Conservation (phyloP, 2,329 filamentous ascomycete genomes). For the Aspergillus calidoustus region DNA sequence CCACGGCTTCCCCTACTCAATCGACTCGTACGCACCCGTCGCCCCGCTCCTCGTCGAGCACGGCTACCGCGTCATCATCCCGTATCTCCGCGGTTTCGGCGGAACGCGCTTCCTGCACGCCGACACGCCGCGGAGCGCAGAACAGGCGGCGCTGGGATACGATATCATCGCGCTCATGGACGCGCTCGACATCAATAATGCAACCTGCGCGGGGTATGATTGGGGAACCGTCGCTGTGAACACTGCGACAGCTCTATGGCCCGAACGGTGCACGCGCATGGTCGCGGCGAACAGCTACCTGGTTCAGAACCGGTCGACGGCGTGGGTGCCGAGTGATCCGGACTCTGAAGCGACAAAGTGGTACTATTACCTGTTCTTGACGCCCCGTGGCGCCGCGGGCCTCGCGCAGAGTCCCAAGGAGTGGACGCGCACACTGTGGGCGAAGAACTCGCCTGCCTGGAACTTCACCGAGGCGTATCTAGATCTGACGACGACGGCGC, state of each 20-base stretch:
- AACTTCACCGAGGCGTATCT: conserved; percentile 9
- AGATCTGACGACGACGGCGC: neutral
- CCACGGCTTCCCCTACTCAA: conserved; percentile 9
- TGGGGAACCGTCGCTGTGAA: conserved; percentile 5
- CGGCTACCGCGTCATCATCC: conserved; percentile 4
- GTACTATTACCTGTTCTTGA: conserved; percentile 11
- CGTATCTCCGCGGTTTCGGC: conserved; percentile 1
- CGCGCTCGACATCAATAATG: neutral
- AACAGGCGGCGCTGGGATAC: conserved; percentile 4
- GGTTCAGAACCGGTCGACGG: conserved; percentile 7
- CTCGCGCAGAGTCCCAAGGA: neutral
- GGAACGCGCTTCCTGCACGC: conserved; percentile 1
- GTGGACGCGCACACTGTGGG: neutral
- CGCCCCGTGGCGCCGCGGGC: neutral
- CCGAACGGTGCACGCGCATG: conserved; percentile 9
- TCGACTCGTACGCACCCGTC: conserved; percentile 5
- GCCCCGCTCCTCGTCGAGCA: conserved; percentile 6
- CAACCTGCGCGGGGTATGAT: conserved; percentile 8
- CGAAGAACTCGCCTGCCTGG: conserved; percentile 3
- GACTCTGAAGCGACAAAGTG: neutral
- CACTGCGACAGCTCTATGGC: neutral
- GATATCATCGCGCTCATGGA: conserved; percentile 9
- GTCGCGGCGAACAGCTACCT: conserved; percentile 11
- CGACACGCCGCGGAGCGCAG: conserved; percentile 1
- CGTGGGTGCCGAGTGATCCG: neutral